Conservation (phyloP, 2,329 filamentous ascomycete species). For the Ceratocystiopsis sp. region DNA sequence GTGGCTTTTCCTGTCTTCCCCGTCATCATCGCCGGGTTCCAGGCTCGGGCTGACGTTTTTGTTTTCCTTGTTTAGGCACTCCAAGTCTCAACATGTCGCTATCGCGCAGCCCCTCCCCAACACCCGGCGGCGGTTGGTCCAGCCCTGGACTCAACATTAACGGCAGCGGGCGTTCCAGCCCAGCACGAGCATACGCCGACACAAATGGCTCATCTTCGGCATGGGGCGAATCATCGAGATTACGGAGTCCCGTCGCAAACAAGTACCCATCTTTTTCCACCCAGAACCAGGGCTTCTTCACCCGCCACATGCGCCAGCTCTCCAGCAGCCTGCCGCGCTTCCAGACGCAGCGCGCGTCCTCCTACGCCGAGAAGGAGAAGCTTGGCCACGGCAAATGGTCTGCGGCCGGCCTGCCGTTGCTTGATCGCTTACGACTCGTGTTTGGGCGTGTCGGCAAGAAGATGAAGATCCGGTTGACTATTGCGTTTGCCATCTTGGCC, state of each 20-base stretch:
- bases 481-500: constrained; percentile 42
- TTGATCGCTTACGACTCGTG: constrained; percentile 24
- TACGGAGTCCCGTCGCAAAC: constrained; percentile 41
- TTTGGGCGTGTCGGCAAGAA: constrained; percentile 42
- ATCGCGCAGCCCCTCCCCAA: constrained; percentile 75
- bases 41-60: neutral
- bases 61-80: constrained; percentile 25
- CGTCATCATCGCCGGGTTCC: neutral
- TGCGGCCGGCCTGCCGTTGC: too few relatives aligned
- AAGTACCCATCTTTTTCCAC: constrained; percentile 67
- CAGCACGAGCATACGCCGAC: constrained; percentile 32
- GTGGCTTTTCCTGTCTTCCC: too few relatives aligned
- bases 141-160: constrained; percentile 62
- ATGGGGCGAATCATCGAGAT: constrained; percentile 48
- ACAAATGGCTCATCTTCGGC: constrained; percentile 43
- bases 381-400: constrained; percentile 1
- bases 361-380: constrained; percentile 65
- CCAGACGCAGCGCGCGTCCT: constrained; percentile 24
- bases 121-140: constrained; percentile 73
- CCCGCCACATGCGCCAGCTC: constrained; percentile 63
- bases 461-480: constrained; percentile 43
- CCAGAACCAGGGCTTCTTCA: constrained; percentile 74
- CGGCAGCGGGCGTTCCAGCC: constrained; percentile 51
- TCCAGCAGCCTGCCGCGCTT: constrained; percentile 67
- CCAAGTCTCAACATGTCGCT: constrained; percentile 55